Evolutionary conservation across 179 eudicot genomes (phyloP).

Genomic region (Kewa caespitosa): DNA sequence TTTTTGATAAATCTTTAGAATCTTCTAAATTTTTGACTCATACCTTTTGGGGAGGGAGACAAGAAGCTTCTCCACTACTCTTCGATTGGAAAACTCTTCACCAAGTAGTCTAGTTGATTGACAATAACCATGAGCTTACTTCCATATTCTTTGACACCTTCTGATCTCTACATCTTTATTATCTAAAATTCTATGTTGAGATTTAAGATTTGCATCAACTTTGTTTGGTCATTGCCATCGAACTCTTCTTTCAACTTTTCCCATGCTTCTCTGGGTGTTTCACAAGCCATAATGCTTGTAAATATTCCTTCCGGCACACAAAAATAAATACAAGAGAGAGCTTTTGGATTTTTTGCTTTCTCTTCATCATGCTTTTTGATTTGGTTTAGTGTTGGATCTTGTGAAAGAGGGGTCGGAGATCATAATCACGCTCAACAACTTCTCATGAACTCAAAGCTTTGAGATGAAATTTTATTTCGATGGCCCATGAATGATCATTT

Average conservation of each 20-base stretch:
- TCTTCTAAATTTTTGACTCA: conserved; percentile 10
- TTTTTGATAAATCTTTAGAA: conserved; percentile 1
- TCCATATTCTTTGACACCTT: not conserved
- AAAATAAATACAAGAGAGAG: not conserved
- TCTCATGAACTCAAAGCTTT: conserved; percentile 2
- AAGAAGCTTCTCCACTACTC: not conserved
- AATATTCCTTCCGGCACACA: not conserved
- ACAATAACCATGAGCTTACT: not conserved
- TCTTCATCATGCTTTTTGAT: conserved; percentile 3
- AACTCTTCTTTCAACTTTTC: not conserved
- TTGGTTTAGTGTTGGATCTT: not conserved
- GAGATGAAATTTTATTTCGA: no score
- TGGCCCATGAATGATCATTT: no score
- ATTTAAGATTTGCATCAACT: conserved; percentile 4
- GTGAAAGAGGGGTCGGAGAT: not conserved
- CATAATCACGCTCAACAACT: conserved; percentile 10
- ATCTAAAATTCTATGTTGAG: conserved; percentile 3
- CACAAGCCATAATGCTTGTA: not conserved
- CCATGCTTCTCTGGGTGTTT: conserved; percentile 9
- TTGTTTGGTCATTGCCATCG: not conserved
- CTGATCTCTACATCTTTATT: not conserved
- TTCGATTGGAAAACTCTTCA: not conserved
- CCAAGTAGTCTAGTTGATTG: conserved; percentile 2
- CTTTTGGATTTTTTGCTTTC: not conserved
- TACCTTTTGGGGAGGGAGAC: not conserved